Base-by-base conservation (phyloP, 306 rosid species). In the Sphenostylis stenocarpa region DNA sequence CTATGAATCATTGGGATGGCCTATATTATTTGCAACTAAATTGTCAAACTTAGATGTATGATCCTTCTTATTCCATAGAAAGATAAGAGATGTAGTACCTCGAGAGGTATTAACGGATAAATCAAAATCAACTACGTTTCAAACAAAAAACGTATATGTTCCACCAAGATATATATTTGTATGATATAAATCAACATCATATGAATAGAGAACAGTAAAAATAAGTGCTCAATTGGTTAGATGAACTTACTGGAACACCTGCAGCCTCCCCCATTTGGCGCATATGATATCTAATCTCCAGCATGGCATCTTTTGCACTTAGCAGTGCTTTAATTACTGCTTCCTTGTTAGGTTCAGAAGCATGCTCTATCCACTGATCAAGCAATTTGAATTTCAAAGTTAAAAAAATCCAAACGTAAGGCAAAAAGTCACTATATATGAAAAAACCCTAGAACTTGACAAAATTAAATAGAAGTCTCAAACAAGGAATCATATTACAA, bases 261-360 rank as follows among this genome's bases (percentile, higher is more conserved):
- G 97, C 91, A 67, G 97, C 97, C 80, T 88, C 90, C 1, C 99
- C 99, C 97, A 92, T 91, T 48, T 49, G 81, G 78, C 87, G 92
- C 97, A 95, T 89, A 57, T 80, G 91, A 87, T 82, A 67, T 85
- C 97, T 85, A 83, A 95, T 89, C 79, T 79, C 82, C 70, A 85
- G 87, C 94, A 92, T 89, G n/a, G 97, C 92, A 23, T 92, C 92
- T 88, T 86, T 92, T 48, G 97, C 95, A 78, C 90, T 91, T 60
- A 90, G 72, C 71, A 95, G 82, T 75, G 92, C 92, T 85, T 89
- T 84, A 70, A 83, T 53, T 43, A 92, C 84, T 68, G 77, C 84
- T 80, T 80, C 90, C 44, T 87, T 85, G 75, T 26, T 77, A 67
- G 96, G 88, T 67, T 85, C 87, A 79, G 83, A 82, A 83, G 91